A percentile compares a stretch with the other conserved stretches of the same genome.
These are phyloP conservation scores for Polysphondylium violaceum DNA, from an alignment of 78 protist genomes.

Conservation along the genomic window DNA sequence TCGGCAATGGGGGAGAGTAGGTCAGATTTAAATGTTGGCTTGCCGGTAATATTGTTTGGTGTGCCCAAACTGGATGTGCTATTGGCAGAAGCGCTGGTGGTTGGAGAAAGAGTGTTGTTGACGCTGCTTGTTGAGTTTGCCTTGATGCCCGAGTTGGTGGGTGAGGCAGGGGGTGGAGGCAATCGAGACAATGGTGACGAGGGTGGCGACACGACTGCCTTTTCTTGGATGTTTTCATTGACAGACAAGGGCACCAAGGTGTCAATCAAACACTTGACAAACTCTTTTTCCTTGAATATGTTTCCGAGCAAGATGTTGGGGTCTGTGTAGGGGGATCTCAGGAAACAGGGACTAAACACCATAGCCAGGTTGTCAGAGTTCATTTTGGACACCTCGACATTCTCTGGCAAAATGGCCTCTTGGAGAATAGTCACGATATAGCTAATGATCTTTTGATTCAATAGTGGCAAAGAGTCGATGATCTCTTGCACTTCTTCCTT, in stretches of 20 bases:
- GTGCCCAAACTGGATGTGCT: background rate
- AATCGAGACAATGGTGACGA: background rate
- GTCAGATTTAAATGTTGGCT: no score
- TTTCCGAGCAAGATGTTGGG: constrained; percentile 30
- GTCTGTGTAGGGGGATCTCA: constrained; percentile 36
- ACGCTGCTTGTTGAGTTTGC: background rate
- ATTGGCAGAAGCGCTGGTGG: background rate
- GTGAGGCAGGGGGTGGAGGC: background rate
- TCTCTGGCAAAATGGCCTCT: constrained; percentile 12
- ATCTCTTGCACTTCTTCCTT: background rate
- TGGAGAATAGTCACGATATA: constrained; percentile 30
- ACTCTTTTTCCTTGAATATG: constrained; percentile 39
- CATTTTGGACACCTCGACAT: constrained; percentile 40
- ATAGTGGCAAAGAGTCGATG: background rate
- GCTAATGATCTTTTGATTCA: constrained; percentile 17
- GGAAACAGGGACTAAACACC: constrained; percentile 51
- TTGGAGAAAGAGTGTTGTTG: background rate
- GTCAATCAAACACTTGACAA: constrained; percentile 37
- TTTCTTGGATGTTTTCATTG: background rate
- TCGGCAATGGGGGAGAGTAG: no score
- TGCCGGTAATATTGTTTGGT: background rate
- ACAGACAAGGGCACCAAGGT: constrained; percentile 5
- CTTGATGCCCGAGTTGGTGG: background rate
- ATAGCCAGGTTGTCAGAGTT: constrained; percentile 35
- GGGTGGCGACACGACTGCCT: background rate